phyloP scores from a whole-genome alignment of 169 alveolate species.

The Plasmodium relictum region DNA sequence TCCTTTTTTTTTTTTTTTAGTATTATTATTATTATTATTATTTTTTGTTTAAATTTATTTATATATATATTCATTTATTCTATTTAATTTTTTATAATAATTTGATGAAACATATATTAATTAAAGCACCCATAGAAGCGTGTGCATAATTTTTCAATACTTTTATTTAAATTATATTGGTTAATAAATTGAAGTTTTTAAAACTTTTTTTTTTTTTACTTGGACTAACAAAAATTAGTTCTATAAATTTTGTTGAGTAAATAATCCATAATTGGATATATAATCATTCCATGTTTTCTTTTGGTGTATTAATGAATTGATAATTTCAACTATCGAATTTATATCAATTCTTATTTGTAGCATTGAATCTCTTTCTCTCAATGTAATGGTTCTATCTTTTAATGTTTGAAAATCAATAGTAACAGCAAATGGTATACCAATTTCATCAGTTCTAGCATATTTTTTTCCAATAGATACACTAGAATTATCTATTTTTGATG shows the following conservation, averaged over 20 bases:
- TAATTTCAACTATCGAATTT: constrained; percentile 78
- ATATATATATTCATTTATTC: too few relatives aligned
- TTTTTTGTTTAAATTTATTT: too few relatives aligned
- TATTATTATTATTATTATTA: too few relatives aligned
- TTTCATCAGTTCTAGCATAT: constrained; percentile 98
- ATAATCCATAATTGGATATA: constrained; percentile 77
- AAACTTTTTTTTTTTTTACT: too few relatives aligned
- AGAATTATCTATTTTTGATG: constrained; percentile 94
- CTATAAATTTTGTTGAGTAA: constrained; percentile 79
- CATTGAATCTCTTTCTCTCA: constrained; percentile 96
- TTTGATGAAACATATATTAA: too few relatives aligned
- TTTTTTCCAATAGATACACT: constrained; percentile 95
- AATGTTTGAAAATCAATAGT: constrained; percentile 97
- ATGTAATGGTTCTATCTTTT: constrained; percentile 94
- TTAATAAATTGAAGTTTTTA: too few relatives aligned
- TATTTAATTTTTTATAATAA: too few relatives aligned
- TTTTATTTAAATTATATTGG: too few relatives aligned
- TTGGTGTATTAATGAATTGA: constrained; percentile 77
- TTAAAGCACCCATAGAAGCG: too few relatives aligned
- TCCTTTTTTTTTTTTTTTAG: too few relatives aligned
- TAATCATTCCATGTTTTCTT: constrained; percentile 84
- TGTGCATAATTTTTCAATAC: too few relatives aligned
- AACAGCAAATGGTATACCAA: constrained; percentile 98
- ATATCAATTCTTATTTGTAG: constrained; percentile 93
- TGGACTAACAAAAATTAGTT: too few relatives aligned